Evolutionary conservation across 352 stramenopile species (phyloP).

Genomic region (Phytophthora hybrid): DNA sequence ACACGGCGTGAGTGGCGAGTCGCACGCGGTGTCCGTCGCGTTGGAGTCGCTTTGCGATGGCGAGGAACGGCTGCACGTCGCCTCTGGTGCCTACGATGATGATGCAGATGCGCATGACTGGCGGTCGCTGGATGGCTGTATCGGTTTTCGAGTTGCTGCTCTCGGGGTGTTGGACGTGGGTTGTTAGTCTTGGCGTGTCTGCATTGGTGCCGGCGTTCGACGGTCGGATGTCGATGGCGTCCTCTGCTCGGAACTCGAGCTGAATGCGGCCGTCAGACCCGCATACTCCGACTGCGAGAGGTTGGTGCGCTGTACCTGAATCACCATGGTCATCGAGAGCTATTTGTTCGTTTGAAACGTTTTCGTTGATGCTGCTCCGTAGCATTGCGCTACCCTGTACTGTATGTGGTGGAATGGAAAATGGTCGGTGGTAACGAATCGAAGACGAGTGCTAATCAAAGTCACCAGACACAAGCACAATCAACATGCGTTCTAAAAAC

Average conservation of each 20-base stretch:
- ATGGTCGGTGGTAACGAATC: neutral
- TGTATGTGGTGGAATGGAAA: neutral
- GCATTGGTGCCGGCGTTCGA: neutral
- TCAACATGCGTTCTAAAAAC: neutral
- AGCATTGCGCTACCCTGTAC: neutral
- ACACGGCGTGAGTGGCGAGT: conserved; percentile 88
- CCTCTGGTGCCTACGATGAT: conserved; percentile 81
- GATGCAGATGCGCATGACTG: conserved; percentile 63
- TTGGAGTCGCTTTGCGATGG: conserved; percentile 77
- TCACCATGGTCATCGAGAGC: neutral
- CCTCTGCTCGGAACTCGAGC: conserved; percentile 39
- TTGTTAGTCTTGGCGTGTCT: neutral
- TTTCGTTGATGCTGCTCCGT: conserved; percentile 3
- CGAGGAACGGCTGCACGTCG: conserved; percentile 79
- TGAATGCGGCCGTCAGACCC: conserved; percentile 42
- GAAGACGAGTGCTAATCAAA: conserved; percentile 22
- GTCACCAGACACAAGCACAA: neutral
- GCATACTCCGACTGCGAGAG: conserved; percentile 33
- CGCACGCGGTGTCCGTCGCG: conserved; percentile 88
- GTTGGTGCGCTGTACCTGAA: neutral
- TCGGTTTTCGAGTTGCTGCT: neutral
- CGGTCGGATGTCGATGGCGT: conserved; percentile 26
- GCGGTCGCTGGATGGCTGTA: conserved; percentile 24
- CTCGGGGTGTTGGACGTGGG: neutral
- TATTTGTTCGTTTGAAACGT: neutral